phyloP scores from a whole-genome alignment of 2,329 filamentous ascomycete species.

The Celoporthe dispersa region DNA sequence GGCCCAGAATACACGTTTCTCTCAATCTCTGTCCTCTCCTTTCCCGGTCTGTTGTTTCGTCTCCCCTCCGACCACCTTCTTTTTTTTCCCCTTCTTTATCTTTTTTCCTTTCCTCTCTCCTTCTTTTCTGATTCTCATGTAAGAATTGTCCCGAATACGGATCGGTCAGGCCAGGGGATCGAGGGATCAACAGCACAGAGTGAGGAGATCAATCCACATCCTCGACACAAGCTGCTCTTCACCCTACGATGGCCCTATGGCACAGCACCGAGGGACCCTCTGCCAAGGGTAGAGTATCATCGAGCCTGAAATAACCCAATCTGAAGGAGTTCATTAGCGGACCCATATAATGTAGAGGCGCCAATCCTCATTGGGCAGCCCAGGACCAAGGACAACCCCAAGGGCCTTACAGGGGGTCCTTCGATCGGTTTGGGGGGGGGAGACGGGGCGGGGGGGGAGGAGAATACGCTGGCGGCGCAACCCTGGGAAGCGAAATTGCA shows the following conservation, averaged over 20 bases:
- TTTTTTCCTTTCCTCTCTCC: no score
- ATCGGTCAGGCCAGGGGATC: background rate
- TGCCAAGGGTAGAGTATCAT: constrained; percentile 6
- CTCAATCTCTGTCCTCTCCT: background rate
- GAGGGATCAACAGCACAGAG: background rate
- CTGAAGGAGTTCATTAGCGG: constrained; percentile 18
- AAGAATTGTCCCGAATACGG: background rate
- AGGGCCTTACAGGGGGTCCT: background rate
- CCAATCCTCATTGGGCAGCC: constrained; percentile 13
- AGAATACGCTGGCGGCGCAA: constrained; percentile 15
- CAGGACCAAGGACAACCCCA: background rate
- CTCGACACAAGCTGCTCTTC: background rate
- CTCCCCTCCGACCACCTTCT: no score
- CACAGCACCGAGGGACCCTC: background rate
- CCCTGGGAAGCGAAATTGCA: constrained; percentile 24
- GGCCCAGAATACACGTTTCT: background rate
- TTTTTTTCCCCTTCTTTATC: no score
- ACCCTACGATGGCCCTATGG: background rate
- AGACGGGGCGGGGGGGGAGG: background rate
- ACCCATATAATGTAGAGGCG: background rate
- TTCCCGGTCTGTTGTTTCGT: no score
- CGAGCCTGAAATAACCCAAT: constrained; percentile 16
- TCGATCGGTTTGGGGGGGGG: background rate
- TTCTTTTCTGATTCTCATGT: background rate
- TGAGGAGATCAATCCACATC: background rate